These are phyloP conservation scores for Nigrospora osmanthi DNA, from an alignment of 2,329 filamentous ascomycete species.

Conservation along the genomic window DNA sequence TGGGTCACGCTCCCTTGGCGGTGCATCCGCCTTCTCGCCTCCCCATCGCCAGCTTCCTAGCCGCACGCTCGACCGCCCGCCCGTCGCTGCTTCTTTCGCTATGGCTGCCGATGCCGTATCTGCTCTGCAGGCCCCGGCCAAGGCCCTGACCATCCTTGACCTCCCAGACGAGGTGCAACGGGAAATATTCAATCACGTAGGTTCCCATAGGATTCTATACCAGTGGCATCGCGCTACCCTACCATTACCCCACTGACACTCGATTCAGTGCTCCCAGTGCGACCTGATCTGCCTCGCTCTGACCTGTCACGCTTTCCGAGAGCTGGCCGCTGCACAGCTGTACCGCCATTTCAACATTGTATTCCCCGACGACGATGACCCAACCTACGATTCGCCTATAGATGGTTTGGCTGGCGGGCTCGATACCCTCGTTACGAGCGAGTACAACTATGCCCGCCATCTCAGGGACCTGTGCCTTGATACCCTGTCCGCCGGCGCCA, in stretches of 20 bases:
- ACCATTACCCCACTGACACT: neutral
- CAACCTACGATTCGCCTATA: constrained; percentile 41
- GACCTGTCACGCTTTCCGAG: constrained; percentile 49
- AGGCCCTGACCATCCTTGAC: constrained; percentile 26
- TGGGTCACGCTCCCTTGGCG: too few relatives aligned
- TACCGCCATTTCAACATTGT: constrained; percentile 54
- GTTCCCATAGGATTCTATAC: constrained; percentile 22
- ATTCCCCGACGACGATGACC: constrained; percentile 52
- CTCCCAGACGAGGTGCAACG: constrained; percentile 40
- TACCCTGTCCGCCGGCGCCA: constrained; percentile 41
- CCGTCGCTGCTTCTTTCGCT: too few relatives aligned
- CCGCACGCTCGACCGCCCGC: too few relatives aligned
- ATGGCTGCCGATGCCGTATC: too few relatives aligned
- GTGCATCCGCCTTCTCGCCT: too few relatives aligned
- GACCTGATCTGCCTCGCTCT: constrained; percentile 51
- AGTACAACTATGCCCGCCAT: constrained; percentile 55
- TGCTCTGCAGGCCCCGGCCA: neutral
- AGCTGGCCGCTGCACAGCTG: constrained; percentile 48
- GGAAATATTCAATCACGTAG: constrained; percentile 39
- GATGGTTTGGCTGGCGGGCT: constrained; percentile 50
- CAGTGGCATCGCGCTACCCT: neutral
- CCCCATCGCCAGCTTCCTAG: too few relatives aligned
- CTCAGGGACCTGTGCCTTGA: constrained; percentile 49
- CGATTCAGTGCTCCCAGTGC: constrained; percentile 35
- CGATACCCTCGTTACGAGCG: constrained; percentile 54